phyloP scores from a whole-genome alignment of 176 grass and related monocot species.

The Oryza nivara region DNA sequence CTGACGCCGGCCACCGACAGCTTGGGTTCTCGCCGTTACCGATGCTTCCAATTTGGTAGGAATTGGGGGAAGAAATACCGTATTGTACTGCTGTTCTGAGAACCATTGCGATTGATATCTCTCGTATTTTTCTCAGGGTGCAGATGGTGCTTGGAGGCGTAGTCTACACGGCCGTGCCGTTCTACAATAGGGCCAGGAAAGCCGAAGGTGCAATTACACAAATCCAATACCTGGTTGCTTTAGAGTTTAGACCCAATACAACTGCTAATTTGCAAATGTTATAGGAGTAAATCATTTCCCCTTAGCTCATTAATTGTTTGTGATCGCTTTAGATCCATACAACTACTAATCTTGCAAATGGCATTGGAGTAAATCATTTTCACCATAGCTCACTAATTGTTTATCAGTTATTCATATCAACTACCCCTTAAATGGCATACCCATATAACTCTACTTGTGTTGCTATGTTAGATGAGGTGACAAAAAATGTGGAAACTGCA shows the following conservation, averaged over 20 bases:
- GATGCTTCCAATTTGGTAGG: constrained; percentile 52
- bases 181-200: constrained; percentile 54
- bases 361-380: not conserved
- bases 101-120: not conserved
- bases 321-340: not conserved
- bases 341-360: not conserved
- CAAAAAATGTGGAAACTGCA: constrained; percentile 52
- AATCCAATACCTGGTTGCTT: not conserved
- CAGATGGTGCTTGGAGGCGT: constrained; percentile 54
- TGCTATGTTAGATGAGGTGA: constrained; percentile 53
- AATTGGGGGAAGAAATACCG: not conserved
- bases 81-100: not conserved
- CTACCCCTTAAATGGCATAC: not conserved
- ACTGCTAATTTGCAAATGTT: not conserved
- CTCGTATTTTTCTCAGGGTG: constrained; percentile 35
- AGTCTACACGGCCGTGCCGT: constrained; percentile 53
- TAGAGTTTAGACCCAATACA: not conserved
- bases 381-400: not conserved
- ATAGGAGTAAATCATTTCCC: not conserved
- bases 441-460: not conserved
- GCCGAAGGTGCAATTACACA: constrained; percentile 45
- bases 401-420: not conserved
- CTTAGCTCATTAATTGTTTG: not conserved
- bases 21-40: constrained; percentile 51
- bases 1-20: not conserved